phyloP scores from a whole-genome alignment of 306 rosid species.

The Casuarina equisetifolia region DNA sequence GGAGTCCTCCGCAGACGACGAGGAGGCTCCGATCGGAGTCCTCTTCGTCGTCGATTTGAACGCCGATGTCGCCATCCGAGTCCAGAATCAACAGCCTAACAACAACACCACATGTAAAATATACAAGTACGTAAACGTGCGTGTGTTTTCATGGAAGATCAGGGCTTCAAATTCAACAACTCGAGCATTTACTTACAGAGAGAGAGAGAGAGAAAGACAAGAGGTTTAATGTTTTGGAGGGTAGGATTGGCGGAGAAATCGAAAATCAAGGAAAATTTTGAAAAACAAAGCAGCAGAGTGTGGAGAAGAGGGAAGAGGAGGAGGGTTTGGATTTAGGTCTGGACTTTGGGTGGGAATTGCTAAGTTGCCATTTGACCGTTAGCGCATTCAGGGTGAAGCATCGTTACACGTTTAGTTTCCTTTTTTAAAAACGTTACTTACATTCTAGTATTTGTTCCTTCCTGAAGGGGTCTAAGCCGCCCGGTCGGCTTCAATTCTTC shows the following conservation, averaged over 20 bases:
- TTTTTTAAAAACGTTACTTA: no score
- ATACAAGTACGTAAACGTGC: not conserved
- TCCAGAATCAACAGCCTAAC: not conserved
- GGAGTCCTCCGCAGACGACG: slow-evolving; percentile 47
- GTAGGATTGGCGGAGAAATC: slow-evolving; percentile 56
- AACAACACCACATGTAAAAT: not conserved
- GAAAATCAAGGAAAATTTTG: slow-evolving; percentile 35
- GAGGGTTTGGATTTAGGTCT: not conserved
- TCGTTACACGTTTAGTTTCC: not conserved
- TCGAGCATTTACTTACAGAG: not conserved
- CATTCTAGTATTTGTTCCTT: no score
- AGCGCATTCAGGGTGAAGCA: not conserved
- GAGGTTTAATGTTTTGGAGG: slow-evolving; percentile 1
- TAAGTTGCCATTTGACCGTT: slow-evolving; percentile 3
- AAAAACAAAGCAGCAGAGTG: slow-evolving; percentile 11
- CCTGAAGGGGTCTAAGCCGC: no score
- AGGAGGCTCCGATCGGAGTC: slow-evolving; percentile 52
- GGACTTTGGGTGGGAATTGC: not conserved
- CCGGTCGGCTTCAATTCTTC: not conserved
- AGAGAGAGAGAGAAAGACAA: not conserved
- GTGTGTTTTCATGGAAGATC: not conserved
- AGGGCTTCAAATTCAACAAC: slow-evolving; percentile 20
- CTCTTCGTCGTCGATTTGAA: slow-evolving; percentile 93
- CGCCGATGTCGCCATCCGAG: slow-evolving; percentile 80
- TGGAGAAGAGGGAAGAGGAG: slow-evolving; percentile 3